phyloP scores from a whole-genome alignment of 495 filamentous ascomycete species.

The Talaromyces ruber region DNA sequence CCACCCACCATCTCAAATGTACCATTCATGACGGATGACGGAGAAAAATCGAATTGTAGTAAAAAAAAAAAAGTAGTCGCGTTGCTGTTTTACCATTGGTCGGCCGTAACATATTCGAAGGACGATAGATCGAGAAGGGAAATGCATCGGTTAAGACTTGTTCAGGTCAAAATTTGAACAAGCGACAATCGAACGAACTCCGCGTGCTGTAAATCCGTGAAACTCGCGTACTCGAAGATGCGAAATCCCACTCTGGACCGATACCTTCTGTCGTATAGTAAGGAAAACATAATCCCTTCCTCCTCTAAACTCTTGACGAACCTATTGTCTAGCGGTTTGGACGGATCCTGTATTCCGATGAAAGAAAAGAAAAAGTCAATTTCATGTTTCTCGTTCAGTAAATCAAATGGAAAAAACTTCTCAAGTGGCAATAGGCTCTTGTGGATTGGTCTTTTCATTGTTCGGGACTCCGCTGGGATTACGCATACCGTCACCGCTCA shows the following conservation, averaged over 20 bases:
- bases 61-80: background rate
- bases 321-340: conserved; percentile 38
- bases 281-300: background rate
- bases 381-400: background rate
- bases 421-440: conserved; percentile 7
- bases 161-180: background rate
- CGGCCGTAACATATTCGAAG: background rate
- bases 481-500: conserved; percentile 38
- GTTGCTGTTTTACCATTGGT: background rate
- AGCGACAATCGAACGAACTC: background rate
- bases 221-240: background rate
- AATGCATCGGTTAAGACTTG: background rate
- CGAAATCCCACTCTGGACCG: background rate
- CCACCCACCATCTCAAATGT: background rate
- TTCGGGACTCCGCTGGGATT: conserved; percentile 6
- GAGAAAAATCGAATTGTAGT: background rate
- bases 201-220: background rate
- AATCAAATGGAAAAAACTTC: conserved; percentile 4
- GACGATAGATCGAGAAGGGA: background rate
- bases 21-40: conserved; percentile 1
- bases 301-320: background rate
- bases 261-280: background rate
- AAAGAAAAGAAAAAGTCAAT: conserved; percentile 3
- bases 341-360: conserved; percentile 25
- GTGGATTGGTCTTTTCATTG: conserved; percentile 4